Percentiles rank a stretch among this genome's conserved stretches.
Evolutionary conservation across 192 early-diverging fungal genomes (phyloP).

Genomic region (Helicostylum pulchrum): DNA sequence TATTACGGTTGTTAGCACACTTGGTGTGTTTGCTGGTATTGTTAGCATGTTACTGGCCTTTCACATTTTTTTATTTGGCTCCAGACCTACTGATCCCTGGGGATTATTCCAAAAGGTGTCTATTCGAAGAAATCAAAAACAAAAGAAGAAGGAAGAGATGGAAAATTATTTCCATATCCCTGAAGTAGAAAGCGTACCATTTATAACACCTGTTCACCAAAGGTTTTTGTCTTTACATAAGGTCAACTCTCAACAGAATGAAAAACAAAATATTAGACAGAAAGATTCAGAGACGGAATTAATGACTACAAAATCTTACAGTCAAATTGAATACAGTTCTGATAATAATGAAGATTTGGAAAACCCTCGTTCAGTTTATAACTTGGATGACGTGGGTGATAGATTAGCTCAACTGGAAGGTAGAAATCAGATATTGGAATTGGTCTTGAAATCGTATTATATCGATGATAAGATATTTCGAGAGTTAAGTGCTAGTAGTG

Average conservation of each 20-base stretch:
- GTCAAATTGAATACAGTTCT: too few species aligned
- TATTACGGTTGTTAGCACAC: neutral
- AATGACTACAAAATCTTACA: too few species aligned
- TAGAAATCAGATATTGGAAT: conserved; percentile 4
- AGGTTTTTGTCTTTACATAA: neutral
- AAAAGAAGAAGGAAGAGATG: neutral
- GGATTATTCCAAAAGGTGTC: conserved; percentile 1
- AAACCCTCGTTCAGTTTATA: too few species aligned
- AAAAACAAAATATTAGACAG: neutral
- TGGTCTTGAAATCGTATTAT: conserved; percentile 7
- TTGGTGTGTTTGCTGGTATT: conserved; percentile 17
- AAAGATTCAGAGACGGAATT: too few species aligned
- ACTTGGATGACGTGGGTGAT: neutral
- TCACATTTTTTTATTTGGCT: conserved; percentile 12
- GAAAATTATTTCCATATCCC: neutral
- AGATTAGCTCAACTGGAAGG: neutral
- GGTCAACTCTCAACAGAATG: neutral
- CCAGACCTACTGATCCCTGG: neutral
- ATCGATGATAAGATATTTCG: conserved; percentile 5
- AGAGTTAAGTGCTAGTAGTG: neutral
- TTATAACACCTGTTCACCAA: conserved; percentile 1
- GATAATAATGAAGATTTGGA: neutral
- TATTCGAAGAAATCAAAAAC: neutral
- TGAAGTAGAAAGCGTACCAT: conserved; percentile 1
- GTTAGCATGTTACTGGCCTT: conserved; percentile 15